Evolutionary conservation across 371 early-diverging fungal species (phyloP), one percentile per base, ranked within the genome.

Genomic region (Syncephalastrum contaminatum): DNA sequence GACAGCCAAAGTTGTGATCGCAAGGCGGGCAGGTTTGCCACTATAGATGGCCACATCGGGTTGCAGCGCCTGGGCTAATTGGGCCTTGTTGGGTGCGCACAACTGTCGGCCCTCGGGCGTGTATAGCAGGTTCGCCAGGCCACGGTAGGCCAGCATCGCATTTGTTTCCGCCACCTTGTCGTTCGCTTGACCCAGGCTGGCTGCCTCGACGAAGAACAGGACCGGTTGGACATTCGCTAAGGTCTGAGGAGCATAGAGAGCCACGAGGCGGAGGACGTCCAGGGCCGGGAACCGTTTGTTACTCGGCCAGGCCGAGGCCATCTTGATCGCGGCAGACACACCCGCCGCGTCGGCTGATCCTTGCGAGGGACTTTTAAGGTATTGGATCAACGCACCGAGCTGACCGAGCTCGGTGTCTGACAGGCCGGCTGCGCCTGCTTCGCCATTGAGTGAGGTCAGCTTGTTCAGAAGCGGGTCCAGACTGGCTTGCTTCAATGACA

Each of bases 231-330:
- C 54, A 45, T 64, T 27, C 16, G 55, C 43, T 18, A 65, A 18
- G 12, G 66, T 45, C 4, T 66, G 53, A 16, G 82, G 73, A 7
- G 81, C 72, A 49, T 84, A 70, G 4, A 90, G 63, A 0, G 84
- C 77, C 4, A 80, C 56, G 8, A 95, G 71, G 4, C 97, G 88
- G 18, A 95, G 62, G 15, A 96, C 64, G 60, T 97, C 97, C 48
- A 97, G 69, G 4, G 83, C 91, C 52, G 96, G 96, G 69, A 94
- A 95, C 4, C 93, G 84, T 12, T 75, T 62, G 12, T 67, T 64
- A 14, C 69, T 66, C 2, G 90, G 87, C 90, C 90, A 91, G 4
- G 67, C 58, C 22, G 61, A 63, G 39, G 79, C 68, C 10, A 80
- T 64, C 47, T 77, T 76, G 27, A 77, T 50, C 10, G 84, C 24